Evolutionary conservation across 164 flowering plant genomes (phyloP).

Genomic region (Taxillus chinensis): DNA sequence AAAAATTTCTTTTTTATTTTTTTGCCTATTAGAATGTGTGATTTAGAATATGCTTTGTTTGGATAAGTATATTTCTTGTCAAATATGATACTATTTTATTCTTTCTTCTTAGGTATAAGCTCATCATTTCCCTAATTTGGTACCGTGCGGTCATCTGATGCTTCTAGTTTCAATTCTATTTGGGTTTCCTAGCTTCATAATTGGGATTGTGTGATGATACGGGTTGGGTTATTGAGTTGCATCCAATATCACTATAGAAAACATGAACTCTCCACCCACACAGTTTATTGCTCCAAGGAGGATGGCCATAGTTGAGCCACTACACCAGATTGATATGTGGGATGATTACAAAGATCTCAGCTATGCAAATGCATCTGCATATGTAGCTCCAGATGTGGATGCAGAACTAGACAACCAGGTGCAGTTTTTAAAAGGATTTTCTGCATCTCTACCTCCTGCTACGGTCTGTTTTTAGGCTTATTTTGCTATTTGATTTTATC

Average conservation of each 20-base stretch:
- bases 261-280: conserved; percentile 62
- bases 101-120: too few relatives aligned
- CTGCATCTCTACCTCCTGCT: background rate
- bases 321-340: conserved; percentile 73
- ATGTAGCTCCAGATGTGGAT: conserved; percentile 37
- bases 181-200: background rate
- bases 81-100: too few relatives aligned
- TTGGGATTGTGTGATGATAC: background rate
- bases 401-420: conserved; percentile 61
- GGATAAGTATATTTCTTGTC: too few relatives aligned
- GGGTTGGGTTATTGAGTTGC: conserved; percentile 5
- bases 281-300: conserved; percentile 65
- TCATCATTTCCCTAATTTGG: too few relatives aligned
- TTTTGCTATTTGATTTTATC: conserved; percentile 9
- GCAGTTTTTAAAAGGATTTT: conserved; percentile 1
- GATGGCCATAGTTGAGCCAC: conserved; percentile 60
- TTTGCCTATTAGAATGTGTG: too few relatives aligned
- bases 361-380: conserved; percentile 30
- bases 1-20: too few relatives aligned
- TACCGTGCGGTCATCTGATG: background rate
- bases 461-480: background rate
- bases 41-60: too few relatives aligned
- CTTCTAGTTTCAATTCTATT: background rate
- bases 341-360: conserved; percentile 48
- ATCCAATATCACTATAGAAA: conserved; percentile 15